Percentiles rank a stretch among this genome's conserved stretches.
phyloP scores from a whole-genome alignment of 768 basidiomycete species.

The Suillus lakei region DNA sequence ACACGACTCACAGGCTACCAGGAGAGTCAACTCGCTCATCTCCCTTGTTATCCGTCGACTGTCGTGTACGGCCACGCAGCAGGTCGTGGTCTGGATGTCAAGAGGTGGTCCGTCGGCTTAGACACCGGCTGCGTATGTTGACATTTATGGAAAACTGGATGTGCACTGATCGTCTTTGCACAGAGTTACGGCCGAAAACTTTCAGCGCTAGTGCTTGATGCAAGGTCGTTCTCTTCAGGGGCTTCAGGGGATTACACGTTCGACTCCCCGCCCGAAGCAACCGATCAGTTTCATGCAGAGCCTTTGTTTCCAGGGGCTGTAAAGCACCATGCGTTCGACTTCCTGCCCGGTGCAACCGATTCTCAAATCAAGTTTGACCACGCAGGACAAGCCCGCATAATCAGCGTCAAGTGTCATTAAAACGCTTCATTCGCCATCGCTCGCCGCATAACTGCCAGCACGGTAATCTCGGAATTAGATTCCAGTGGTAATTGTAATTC shows the following conservation, averaged over 20 bases:
- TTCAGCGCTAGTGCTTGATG: conserved; percentile 66
- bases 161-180: conserved; percentile 3
- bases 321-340: background rate
- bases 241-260: background rate
- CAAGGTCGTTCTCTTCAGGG: conserved; percentile 37
- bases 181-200: conserved; percentile 65
- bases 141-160: background rate
- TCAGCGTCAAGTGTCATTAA: conserved; percentile 53
- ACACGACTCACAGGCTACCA: background rate
- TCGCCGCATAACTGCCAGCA: background rate
- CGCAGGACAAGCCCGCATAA: conserved; percentile 49
- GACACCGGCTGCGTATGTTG: conserved; percentile 84
- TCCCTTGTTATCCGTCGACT: conserved; percentile 73
- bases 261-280: background rate
- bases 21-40: conserved; percentile 22
- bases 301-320: background rate
- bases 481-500: background rate
- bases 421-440: background rate
- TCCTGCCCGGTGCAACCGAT: background rate
- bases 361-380: conserved; percentile 25
- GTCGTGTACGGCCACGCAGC: conserved; percentile 93
- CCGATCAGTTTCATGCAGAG: background rate
- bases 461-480: background rate
- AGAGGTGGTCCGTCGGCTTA: conserved; percentile 77
- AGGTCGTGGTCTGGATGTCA: conserved; percentile 76